Base-by-base conservation (phyloP, 192 early-diverging fungal genomes). In the Entomortierella lignicola region DNA sequence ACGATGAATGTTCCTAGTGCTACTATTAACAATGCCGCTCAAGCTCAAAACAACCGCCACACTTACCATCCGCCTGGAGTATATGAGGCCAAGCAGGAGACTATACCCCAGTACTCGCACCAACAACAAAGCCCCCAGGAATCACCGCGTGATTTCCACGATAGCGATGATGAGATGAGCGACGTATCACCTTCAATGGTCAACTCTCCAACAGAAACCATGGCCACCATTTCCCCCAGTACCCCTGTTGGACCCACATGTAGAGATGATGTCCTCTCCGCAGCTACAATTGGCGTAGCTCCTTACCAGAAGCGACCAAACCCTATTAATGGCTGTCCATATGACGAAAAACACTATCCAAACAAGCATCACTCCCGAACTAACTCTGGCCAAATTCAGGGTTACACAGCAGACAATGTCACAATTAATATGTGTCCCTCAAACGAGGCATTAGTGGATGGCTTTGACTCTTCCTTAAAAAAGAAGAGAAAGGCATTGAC, bases 401-500 rank as follows among this genome's bases (percentile, higher is more conserved):
- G 18, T 4, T 26, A 39, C 23, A 7, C 17, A 5, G 27, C 39
- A 7, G 30, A 56, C 0, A 54, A 57, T 6, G 60, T 51, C 0
- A 60, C 51, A 1, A 62, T 77, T 30, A 68, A 31, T 25, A 62
- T 77, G 65, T 68, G 60, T 12, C 65, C 65, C 0, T 77, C 72
- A 8, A 68, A 34, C 8, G 72, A 68, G 30, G 64, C 65, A 1
- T 32, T 77, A 1, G 56, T 51, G 31, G 72, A 77, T 26, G 31
- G 63, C 30, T 62, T 67, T 41, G 72, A 75, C 20, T 53, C 54
- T 4, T 68, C 72, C 30, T 67, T 54, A 21, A 77, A 77, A 42
- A 77, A 77, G 65, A 77, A 68, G 60, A 58, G 72, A 29, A 77
- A 77, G 60, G 66, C 72, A 0, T 27, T 77, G 59, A 77, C 65